Evolutionary conservation across 768 basidiomycete genomes (phyloP), one percentile per base, ranked within the genome.

Genomic region (Brasilioporus rufonigricans): DNA sequence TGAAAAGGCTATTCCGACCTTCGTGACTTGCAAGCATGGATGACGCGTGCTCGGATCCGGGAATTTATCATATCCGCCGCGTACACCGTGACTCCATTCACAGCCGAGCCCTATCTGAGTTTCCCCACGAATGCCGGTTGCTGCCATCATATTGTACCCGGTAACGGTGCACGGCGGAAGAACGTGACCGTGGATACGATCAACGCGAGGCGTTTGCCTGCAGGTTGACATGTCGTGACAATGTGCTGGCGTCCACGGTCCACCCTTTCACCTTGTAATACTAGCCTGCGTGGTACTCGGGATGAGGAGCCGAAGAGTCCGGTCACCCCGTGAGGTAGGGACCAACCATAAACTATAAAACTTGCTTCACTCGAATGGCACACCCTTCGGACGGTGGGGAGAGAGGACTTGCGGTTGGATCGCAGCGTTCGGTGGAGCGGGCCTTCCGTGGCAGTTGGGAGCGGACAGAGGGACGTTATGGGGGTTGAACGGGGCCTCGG

Each of bases 391-490:
- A 44, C 26, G 38, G 36, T 49, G 31, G 45, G 21, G 35, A 38
- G 36, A 27, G 19, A 21, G 36, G 26, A 4, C 31, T 38, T n/a
- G 33, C 39, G 47, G 50, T 35, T 47, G 51, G 23, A 26, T 54
- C 65, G 61, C 65, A 45, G 29, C n/a, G 46, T 47, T 59, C 66
- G 64, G 65, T 61, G 29, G 13, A 44, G 58, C 66, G 65, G 41
- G 44, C 43, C 16, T 35, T 49, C 59, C 66, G 62, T 13, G 10
- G 38, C 19, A 35, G 52, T 48, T 61, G 62, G 54, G 62, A 65
- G 55, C 38, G 7, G 41, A 35, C 32, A 38, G 33, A 14, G 48
- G 19, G 18, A 31, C 35, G 18, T 18, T 29, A 7, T 27, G 64
- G 53, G 31, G 59, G 50, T 63, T 56, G 54, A 60, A 56, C 64